A percentile compares a stretch with the other conserved stretches of the same genome.
Conservation (phyloP, 2,329 filamentous ascomycete genomes). For the Ilyonectria sp. region DNA sequence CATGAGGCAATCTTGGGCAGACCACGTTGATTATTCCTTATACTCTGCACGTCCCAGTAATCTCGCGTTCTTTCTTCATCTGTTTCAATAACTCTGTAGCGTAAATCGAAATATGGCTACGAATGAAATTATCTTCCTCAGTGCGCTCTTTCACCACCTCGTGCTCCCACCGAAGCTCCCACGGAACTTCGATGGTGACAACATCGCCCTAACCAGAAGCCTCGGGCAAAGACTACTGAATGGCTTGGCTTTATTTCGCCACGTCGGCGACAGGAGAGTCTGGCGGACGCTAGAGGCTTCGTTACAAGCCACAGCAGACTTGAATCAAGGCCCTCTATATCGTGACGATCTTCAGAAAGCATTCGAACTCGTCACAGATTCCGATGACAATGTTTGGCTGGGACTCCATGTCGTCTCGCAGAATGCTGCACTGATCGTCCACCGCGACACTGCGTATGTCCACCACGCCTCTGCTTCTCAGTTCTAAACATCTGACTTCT, state of each 20-base stretch:
- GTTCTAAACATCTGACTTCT: not conserved
- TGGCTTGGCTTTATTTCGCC: slow-evolving; percentile 17
- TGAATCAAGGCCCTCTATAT: slow-evolving; percentile 20
- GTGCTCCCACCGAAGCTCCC: slow-evolving; percentile 45
- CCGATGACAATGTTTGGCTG: slow-evolving; percentile 25
- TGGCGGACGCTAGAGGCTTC: slow-evolving; percentile 22
- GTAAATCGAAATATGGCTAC: slow-evolving; percentile 5
- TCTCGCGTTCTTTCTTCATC: not conserved
- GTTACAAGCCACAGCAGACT: not conserved
- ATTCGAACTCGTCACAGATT: slow-evolving; percentile 3
- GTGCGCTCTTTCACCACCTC: slow-evolving; percentile 41
- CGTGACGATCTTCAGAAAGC: not conserved
- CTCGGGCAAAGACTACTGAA: slow-evolving; percentile 30
- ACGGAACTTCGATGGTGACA: slow-evolving; percentile 11
- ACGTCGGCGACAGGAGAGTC: not conserved
- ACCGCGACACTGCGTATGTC: slow-evolving; percentile 35
- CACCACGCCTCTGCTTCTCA: not conserved
- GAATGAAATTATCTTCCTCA: slow-evolving; percentile 11
- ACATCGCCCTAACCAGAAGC: slow-evolving; percentile 1
- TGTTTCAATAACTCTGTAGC: not conserved
- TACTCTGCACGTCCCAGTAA: not conserved
- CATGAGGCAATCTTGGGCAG: not conserved
- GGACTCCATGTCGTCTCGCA: slow-evolving; percentile 44
- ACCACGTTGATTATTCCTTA: not conserved
- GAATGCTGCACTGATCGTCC: slow-evolving; percentile 52